Conservation (phyloP, 2,329 filamentous ascomycete species). For the Alternaria solani region DNA sequence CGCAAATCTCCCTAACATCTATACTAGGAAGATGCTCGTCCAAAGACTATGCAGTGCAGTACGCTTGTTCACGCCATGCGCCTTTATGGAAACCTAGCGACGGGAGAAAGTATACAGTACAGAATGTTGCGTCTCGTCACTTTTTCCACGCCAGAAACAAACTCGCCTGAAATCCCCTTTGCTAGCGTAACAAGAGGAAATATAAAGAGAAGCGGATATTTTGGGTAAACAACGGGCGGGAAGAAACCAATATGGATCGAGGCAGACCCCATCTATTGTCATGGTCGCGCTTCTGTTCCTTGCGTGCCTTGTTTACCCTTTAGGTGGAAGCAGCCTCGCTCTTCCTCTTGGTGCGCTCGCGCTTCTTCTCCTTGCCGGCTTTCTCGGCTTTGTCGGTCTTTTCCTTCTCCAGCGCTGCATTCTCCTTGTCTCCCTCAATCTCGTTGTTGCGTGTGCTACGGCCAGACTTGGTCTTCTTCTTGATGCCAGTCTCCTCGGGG, state of each 20-base stretch:
- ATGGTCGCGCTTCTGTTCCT: conserved; percentile 46
- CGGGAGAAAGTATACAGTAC: neutral
- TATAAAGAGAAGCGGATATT: neutral
- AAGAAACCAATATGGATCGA: conserved; percentile 23
- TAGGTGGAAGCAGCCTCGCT: conserved; percentile 39
- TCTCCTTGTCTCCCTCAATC: conserved; percentile 39
- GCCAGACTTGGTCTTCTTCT: conserved; percentile 48
- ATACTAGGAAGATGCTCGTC: neutral
- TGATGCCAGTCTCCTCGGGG: conserved; percentile 43
- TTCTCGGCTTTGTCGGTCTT: conserved; percentile 3
- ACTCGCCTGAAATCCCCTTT: neutral
- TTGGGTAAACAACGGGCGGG: neutral
- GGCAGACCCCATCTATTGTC: conserved; percentile 44
- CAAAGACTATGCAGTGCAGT: neutral
- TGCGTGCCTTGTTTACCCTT: conserved; percentile 9
- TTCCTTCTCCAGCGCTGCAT: conserved; percentile 26
- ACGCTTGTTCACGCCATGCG: neutral
- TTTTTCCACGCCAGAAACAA: neutral
- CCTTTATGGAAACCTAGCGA: neutral
- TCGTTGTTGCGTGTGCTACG: conserved; percentile 46
- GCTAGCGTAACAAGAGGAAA: neutral
- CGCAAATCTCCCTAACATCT: neutral
- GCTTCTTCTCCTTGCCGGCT: conserved; percentile 40
- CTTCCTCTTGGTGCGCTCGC: conserved; percentile 47
- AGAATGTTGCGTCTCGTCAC: neutral